These are phyloP conservation scores for Tubosaeta sp. DNA, from an alignment of 768 basidiomycete genomes.

Conservation along the genomic window DNA sequence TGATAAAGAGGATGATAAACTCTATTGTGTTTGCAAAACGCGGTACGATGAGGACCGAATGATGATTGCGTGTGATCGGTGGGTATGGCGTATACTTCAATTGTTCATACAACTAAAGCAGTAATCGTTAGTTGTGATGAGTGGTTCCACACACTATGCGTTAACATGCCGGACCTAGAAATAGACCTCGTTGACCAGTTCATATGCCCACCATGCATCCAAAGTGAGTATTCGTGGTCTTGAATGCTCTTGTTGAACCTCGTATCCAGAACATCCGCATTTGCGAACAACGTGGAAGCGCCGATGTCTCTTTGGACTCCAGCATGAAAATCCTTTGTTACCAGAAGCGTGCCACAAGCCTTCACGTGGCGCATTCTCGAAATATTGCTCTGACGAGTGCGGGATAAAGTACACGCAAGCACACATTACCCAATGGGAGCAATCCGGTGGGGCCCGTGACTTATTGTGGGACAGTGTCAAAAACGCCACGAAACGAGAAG, in stretches of 20 bases:
- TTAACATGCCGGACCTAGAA: slow-evolving; percentile 73
- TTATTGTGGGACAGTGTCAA: slow-evolving; percentile 74
- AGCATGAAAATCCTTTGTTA: slow-evolving; percentile 58
- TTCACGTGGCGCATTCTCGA: slow-evolving; percentile 77
- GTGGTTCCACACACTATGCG: slow-evolving; percentile 90
- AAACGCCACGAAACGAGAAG: slow-evolving; percentile 65
- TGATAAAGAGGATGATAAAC: slow-evolving; percentile 44
- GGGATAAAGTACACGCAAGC: slow-evolving; percentile 69
- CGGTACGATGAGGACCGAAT: slow-evolving; percentile 81
- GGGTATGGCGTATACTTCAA: slow-evolving; percentile 23
- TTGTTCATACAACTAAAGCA: neutral
- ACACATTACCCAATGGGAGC: slow-evolving; percentile 58
- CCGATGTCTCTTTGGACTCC: slow-evolving; percentile 69
- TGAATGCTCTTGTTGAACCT: neutral
- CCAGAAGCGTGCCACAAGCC: slow-evolving; percentile 74
- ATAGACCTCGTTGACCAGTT: slow-evolving; percentile 91
- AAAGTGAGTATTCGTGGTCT: slow-evolving; percentile 47
- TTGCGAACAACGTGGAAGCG: slow-evolving; percentile 76
- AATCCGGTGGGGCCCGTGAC: slow-evolving; percentile 58
- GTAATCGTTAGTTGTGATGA: slow-evolving; percentile 71
- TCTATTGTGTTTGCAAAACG: slow-evolving; percentile 88
- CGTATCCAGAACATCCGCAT: slow-evolving; percentile 47
- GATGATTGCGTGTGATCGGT: slow-evolving; percentile 96
- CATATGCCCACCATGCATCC: slow-evolving; percentile 77
- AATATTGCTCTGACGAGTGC: slow-evolving; percentile 90